These are phyloP conservation scores for Pyrenula aspistea DNA, from an alignment of 495 filamentous ascomycete species.

Conservation along the genomic window DNA sequence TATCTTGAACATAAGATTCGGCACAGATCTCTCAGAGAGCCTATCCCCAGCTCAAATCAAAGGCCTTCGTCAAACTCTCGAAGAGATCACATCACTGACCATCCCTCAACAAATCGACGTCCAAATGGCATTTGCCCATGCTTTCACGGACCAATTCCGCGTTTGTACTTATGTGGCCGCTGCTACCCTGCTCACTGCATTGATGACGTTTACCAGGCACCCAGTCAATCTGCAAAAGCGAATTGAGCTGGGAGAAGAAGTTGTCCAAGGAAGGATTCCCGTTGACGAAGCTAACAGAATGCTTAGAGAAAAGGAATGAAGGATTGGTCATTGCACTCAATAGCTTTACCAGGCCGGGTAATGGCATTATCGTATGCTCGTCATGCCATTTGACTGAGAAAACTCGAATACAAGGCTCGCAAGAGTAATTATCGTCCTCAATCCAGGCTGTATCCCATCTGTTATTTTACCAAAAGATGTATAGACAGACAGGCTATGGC, in stretches of 20 bases:
- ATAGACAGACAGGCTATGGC: neutral
- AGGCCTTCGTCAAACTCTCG: neutral
- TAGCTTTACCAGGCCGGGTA: neutral
- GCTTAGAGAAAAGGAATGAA: neutral
- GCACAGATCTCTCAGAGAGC: neutral
- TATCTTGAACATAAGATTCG: neutral
- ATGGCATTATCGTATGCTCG: neutral
- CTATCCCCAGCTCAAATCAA: neutral
- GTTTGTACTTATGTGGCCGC: conserved; percentile 5
- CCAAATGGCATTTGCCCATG: conserved; percentile 1
- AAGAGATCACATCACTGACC: neutral
- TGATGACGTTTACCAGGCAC: conserved; percentile 2
- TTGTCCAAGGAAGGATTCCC: neutral
- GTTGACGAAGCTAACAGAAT: neutral
- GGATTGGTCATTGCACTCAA: neutral
- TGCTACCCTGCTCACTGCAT: conserved; percentile 1
- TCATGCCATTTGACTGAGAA: neutral
- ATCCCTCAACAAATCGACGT: neutral
- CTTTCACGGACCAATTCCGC: conserved; percentile 7
- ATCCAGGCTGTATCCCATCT: neutral
- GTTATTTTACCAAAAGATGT: neutral
- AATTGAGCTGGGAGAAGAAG: neutral
- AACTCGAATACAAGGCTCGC: neutral
- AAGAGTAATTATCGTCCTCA: neutral
- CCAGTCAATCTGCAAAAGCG: conserved; percentile 1